Evolutionary conservation across 2,329 filamentous ascomycete genomes (phyloP).

Genomic region (Penicillium sp.): DNA sequence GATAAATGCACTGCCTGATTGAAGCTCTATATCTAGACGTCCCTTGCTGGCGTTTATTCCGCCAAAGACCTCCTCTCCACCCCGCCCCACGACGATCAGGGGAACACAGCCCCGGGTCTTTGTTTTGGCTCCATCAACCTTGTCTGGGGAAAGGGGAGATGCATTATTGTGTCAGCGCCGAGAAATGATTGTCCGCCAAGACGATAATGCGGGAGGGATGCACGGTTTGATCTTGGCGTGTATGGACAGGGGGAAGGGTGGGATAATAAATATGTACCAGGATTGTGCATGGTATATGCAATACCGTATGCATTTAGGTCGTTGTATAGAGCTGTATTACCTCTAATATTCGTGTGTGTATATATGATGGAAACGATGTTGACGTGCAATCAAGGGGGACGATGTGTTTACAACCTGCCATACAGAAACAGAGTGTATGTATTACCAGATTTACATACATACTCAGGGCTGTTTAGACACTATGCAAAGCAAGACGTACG

Average conservation of each 20-base stretch:
- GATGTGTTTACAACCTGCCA: neutral
- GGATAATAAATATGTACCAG: neutral
- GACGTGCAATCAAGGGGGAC: conserved; percentile 16
- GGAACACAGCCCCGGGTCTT: neutral
- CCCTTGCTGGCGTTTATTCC: conserved; percentile 11
- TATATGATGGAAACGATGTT: neutral
- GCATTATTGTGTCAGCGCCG: neutral
- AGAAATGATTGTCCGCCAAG: conserved; percentile 21
- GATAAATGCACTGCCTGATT: neutral
- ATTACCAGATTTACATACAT: neutral
- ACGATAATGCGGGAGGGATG: conserved; percentile 33
- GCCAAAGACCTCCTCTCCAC: conserved; percentile 10
- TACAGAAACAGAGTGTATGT: neutral
- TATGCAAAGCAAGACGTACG: neutral
- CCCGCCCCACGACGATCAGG: conserved; percentile 12
- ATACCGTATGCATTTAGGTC: neutral
- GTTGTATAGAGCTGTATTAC: neutral
- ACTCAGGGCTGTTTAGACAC: no score
- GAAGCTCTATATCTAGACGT: conserved; percentile 7
- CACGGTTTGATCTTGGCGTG: conserved; percentile 15
- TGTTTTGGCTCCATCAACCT: neutral
- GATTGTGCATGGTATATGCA: neutral
- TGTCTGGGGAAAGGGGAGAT: conserved; percentile 9
- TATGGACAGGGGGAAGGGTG: neutral
- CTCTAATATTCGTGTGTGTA: neutral